Evolutionary conservation across 1,139 yeast species (phyloP), one percentile per base, ranked within the genome.

Genomic region (Pichia sp.): DNA sequence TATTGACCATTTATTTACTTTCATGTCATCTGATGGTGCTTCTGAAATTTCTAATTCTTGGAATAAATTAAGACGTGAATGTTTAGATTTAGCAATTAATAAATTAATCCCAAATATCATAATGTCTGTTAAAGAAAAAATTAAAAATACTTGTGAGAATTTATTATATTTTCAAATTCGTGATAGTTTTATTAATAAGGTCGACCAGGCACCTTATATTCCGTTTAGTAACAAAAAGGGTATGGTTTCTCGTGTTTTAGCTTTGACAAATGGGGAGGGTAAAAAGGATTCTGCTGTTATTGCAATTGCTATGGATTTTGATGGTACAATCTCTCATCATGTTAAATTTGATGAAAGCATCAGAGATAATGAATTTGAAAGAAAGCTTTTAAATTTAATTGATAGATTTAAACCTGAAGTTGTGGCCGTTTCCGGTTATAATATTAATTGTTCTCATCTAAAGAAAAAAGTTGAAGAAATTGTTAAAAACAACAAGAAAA

Each of bases 151-250:
- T 51, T 85, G 96, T 67, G 84, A 84, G 61, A 74, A 87, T 47
- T 65, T 80, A 39, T 70, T 92, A 39, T 83, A 82, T 44, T 74
- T 71, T 49, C 82, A 82, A 49, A 79, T 90, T 35, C 80, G 97
- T 54, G 73, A 75, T 42, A 69, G 75, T 33, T 84, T 92, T 58
- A 68, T 80, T 59, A 71, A 75, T 26, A 83, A 80, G 57, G 72
- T 92, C 39, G 94, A 92, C 61, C 97, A 90, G 68, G 96, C 97
- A 2, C 97, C 98, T 25, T 90, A 71, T 64, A 80, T 85, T 54
- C 96, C 97, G 9, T 74, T 75, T 43, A 84, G 86, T 3, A 83
- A 74, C 54, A 86, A 79, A 42, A 73, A 76, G 50, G 96, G 97
- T 36, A 83, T 95, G 6, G 74, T 82, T 46, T 95, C 98, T 26